Evolutionary conservation across 768 basidiomycete species (phyloP), one percentile per base, ranked within the genome.

Genomic region (Tylopilus sp.): DNA sequence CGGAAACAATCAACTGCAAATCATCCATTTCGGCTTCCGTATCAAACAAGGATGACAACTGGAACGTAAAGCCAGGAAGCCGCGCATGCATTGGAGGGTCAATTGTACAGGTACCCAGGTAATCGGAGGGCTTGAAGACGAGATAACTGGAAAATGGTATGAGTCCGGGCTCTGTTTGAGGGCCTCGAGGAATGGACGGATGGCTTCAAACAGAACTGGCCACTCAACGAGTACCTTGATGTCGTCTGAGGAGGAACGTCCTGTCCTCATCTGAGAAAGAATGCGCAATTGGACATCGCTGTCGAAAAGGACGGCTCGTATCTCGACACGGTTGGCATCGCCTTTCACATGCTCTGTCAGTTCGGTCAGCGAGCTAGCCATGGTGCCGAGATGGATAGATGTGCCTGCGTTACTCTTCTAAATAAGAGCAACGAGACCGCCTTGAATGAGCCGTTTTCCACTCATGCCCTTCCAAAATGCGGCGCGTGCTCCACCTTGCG

Each of bases 101-200:
- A 33, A 88, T 66, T 0, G 54, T 55, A 14, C 72, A 64, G 4
- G 61, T 57, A 3, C 53, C 47, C n/a, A 83, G 60, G 49, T 63
- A 74, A 6, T 60, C 64, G 0, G 46, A 56, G 8, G 77, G 71
- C 12, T 60, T 74, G 49, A 82, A 81, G 0, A 74, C 76, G 21
- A 88, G 74, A 43, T 81, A 79, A 11, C 64, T 64, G 0, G 73
- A 61, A 62, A 87, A 85, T 0, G 85, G 86, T 8, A 89, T 53
- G 3, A 69, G 64, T 43, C 79, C 77, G 0, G 87, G 84, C 49
- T 83, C 85, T 2, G 71, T 68, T 80, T 74, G 4, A 89, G 72
- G 0, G 80, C 76, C 52, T 85, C 76, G 14, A 89, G 72, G 71
- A 89, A 89, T 0, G 87, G 87, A 8, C 84, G 74, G 30, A 85